These are phyloP conservation scores for Colletotrichum brevisporum DNA, from an alignment of 2,329 filamentous ascomycete species.

Conservation along the genomic window DNA sequence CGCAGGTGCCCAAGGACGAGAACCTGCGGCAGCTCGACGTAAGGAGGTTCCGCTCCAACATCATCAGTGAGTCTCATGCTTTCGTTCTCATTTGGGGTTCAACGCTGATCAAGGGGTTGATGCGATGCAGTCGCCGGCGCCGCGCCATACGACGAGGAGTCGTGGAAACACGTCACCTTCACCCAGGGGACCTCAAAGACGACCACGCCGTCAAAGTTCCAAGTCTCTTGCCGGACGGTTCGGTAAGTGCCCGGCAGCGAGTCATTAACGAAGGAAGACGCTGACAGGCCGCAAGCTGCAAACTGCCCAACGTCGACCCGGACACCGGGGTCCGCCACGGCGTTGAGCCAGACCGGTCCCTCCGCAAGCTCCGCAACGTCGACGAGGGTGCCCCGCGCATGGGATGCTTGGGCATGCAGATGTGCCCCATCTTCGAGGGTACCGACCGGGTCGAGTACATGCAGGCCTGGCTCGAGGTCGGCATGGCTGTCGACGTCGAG, in stretches of 20 bases:
- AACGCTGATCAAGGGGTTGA: background rate
- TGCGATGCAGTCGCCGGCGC: conserved; percentile 68
- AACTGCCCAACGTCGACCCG: conserved; percentile 79
- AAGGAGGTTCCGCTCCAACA: conserved; percentile 78
- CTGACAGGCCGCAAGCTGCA: conserved; percentile 63
- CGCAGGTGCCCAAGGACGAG: conserved; percentile 66
- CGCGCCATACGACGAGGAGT: conserved; percentile 77
- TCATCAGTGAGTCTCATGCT: conserved; percentile 66
- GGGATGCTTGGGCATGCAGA: conserved; percentile 76
- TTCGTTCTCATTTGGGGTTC: background rate
- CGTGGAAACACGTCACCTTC: conserved; percentile 74
- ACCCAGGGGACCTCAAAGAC: conserved; percentile 64
- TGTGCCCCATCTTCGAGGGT: conserved; percentile 68
- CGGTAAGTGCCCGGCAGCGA: conserved; percentile 58
- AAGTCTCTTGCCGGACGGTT: conserved; percentile 75
- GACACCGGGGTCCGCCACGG: conserved; percentile 69
- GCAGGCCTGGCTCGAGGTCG: conserved; percentile 66
- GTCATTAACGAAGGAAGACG: background rate
- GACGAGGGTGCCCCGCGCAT: conserved; percentile 70
- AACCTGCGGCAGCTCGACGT: conserved; percentile 68
- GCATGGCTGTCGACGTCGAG: conserved; percentile 68
- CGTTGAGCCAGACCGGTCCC: conserved; percentile 69
- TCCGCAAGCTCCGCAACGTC: conserved; percentile 71
- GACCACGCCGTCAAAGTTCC: conserved; percentile 58
- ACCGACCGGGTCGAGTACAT: conserved; percentile 43